Evolutionary conservation across 805 yeast genomes (phyloP).

Genomic region (Metschnikowia reukaufii): DNA sequence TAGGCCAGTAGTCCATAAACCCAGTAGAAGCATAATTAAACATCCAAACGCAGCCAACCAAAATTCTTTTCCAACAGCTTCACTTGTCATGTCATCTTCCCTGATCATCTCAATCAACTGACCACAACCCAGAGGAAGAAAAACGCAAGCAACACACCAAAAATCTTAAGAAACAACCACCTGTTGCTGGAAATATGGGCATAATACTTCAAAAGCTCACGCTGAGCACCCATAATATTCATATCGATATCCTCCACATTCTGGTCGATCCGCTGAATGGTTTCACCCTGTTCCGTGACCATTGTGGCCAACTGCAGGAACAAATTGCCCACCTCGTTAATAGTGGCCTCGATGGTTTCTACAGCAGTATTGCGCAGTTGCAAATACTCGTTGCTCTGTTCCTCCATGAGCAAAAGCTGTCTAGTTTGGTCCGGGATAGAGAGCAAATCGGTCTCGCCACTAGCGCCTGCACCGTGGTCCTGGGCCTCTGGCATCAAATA

Average conservation of each 20-base stretch:
- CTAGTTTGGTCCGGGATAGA: conserved; percentile 79
- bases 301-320: conserved; percentile 94
- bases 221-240: conserved; percentile 90
- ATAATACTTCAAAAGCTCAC: conserved; percentile 88
- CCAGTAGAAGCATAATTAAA: no score
- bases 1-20: no score
- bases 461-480: background rate
- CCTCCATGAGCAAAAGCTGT: conserved; percentile 80
- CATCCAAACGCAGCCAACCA: no score
- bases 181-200: conserved; percentile 85
- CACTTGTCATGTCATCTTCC: no score
- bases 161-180: conserved; percentile 87
- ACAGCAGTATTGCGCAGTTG: conserved; percentile 88
- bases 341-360: conserved; percentile 95
- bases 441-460: conserved; percentile 46
- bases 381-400: conserved; percentile 71
- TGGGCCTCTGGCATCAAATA: conserved; percentile 32
- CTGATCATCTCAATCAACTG: conserved; percentile 44
- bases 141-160: conserved; percentile 79
- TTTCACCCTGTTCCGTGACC: conserved; percentile 98
- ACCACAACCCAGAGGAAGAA: conserved; percentile 79
- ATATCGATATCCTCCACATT: conserved; percentile 91
- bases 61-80: no score
- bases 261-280: conserved; percentile 90
- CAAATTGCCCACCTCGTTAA: conserved; percentile 91